Evolutionary conservation across 192 early-diverging fungal species (phyloP).

Genomic region (Coemansia sp.): DNA sequence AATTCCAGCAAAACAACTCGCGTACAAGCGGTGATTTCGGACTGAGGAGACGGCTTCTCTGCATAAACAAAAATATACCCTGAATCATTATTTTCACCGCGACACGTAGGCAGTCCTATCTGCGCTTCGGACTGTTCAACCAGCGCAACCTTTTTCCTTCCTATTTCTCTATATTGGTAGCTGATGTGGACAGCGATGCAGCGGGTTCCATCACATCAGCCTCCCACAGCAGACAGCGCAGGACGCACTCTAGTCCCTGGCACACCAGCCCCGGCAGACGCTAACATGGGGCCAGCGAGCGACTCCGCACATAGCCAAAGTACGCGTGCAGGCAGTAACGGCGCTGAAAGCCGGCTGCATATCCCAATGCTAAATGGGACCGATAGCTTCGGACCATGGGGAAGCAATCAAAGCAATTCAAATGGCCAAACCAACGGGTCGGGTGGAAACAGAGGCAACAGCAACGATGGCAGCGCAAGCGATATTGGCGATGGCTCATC

Average conservation of each 20-base stretch:
- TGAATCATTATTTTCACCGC: neutral
- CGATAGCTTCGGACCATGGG: neutral
- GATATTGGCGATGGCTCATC: constrained; percentile 9
- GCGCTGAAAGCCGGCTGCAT: neutral
- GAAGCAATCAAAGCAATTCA: neutral
- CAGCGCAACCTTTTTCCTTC: neutral
- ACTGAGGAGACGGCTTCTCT: neutral
- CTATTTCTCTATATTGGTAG: neutral
- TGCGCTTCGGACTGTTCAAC: neutral
- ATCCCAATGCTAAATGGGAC: neutral
- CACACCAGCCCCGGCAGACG: constrained; percentile 10
- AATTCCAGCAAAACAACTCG: neutral
- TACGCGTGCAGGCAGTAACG: neutral
- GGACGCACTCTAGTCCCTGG: constrained; percentile 27
- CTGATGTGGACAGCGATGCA: constrained; percentile 44
- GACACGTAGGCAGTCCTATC: neutral
- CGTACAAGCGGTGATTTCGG: neutral
- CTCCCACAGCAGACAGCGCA: constrained; percentile 16
- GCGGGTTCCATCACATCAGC: constrained; percentile 37
- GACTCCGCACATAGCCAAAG: constrained; percentile 6
- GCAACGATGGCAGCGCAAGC: constrained; percentile 7
- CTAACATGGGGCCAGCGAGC: neutral
- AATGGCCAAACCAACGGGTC: constrained; percentile 2
- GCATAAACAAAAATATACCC: neutral
- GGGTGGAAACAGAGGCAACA: constrained; percentile 1